These are phyloP conservation scores for Backusella mclennaniae DNA, from an alignment of 192 early-diverging fungal species.

Conservation along the genomic window DNA sequence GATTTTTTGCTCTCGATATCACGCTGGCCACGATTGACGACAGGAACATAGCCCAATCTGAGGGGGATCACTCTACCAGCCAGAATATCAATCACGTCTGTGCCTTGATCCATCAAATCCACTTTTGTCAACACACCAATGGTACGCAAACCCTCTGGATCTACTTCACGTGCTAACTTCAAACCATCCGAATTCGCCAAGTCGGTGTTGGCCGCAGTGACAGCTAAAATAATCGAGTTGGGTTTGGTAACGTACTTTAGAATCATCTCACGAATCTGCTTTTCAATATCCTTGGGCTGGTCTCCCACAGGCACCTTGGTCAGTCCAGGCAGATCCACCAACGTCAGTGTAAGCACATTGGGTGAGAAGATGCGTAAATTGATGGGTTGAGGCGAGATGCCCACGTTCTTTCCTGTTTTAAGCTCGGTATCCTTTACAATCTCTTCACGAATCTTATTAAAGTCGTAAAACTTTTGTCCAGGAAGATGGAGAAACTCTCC, in stretches of 20 bases:
- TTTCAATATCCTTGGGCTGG: slow-evolving; percentile 99
- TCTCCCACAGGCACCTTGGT: slow-evolving; percentile 99
- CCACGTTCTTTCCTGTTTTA: slow-evolving; percentile 80
- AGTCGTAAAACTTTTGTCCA: slow-evolving; percentile 94
- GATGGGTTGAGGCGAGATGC: slow-evolving; percentile 94
- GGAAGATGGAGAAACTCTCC: slow-evolving; percentile 99
- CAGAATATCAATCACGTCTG: slow-evolving; percentile 99
- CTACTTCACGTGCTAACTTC: slow-evolving; percentile 96
- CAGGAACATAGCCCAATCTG: slow-evolving; percentile 96
- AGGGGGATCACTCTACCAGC: slow-evolving; percentile 96
- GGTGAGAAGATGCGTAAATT: slow-evolving; percentile 98
- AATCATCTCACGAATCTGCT: slow-evolving; percentile 98
- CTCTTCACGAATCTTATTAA: slow-evolving; percentile 96
- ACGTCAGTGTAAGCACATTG: slow-evolving; percentile 96
- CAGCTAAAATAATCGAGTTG: slow-evolving; percentile 97
- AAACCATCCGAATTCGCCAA: slow-evolving; percentile 99
- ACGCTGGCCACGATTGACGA: slow-evolving; percentile 98
- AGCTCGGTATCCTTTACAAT: slow-evolving; percentile 91
- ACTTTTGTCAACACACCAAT: slow-evolving; percentile 99
- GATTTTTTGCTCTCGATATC: slow-evolving; percentile 95
- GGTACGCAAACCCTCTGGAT: slow-evolving; percentile 95
- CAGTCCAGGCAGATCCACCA: slow-evolving; percentile 98
- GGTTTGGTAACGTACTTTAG: slow-evolving; percentile 96
- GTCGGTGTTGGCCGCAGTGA: slow-evolving; percentile 98
- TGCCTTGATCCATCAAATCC: slow-evolving; percentile 99